phyloP scores from a whole-genome alignment of 2,329 filamentous ascomycete genomes.

The Alternaria longipes region DNA sequence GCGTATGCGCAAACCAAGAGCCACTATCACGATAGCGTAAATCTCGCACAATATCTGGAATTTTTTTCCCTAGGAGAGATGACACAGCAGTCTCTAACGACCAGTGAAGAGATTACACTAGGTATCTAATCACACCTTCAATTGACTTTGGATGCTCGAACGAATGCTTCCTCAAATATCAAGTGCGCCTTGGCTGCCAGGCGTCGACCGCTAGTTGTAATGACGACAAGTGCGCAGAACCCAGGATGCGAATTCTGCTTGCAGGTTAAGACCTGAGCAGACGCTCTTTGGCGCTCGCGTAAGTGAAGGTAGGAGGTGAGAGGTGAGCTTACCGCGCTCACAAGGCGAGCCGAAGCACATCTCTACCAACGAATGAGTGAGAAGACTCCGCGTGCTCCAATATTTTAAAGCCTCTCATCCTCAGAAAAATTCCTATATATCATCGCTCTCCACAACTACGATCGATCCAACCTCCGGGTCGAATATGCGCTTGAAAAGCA shows the following conservation, averaged over 20 bases:
- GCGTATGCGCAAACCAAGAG: rapidly evolving
- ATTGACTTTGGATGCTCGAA: too few species aligned
- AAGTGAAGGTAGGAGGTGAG: neutral
- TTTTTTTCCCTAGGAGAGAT: neutral
- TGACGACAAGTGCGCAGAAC: too few species aligned
- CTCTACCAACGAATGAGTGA: neutral
- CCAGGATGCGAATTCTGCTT: neutral
- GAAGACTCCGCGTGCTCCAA: neutral
- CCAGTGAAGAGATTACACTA: too few species aligned
- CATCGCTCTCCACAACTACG: too few species aligned
- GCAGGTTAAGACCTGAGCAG: neutral
- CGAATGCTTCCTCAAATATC: too few species aligned
- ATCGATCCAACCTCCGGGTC: too few species aligned
- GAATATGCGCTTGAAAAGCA: too few species aligned
- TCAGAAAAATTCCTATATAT: too few species aligned
- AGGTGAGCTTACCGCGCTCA: neutral
- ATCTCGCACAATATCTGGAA: neutral
- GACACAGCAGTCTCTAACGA: too few species aligned
- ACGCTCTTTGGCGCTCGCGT: neutral
- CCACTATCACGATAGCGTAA: rapidly evolving
- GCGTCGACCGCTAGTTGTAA: too few species aligned
- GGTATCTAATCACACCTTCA: too few species aligned
- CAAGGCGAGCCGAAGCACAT: neutral
- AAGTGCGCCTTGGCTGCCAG: too few species aligned
- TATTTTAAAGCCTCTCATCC: neutral